phyloP scores from a whole-genome alignment of 2,329 filamentous ascomycete species.

The Verticillium dahliae region DNA sequence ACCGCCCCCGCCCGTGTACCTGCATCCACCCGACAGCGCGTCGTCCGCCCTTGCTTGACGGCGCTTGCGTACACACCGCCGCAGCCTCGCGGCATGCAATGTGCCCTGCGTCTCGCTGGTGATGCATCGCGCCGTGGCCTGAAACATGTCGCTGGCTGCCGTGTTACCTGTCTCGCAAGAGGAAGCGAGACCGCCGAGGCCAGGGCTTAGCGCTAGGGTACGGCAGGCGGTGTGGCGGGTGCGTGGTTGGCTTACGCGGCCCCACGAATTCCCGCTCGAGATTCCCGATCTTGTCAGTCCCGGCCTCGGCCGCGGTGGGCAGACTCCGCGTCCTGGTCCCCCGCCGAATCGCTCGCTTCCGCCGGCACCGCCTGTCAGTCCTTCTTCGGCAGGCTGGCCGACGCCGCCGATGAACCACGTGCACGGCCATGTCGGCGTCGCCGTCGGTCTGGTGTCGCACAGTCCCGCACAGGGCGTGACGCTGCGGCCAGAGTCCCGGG shows the following conservation, averaged over 20 bases:
- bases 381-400: background rate
- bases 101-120: background rate
- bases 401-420: constrained; percentile 2
- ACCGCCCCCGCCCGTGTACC: background rate
- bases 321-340: constrained; percentile 26
- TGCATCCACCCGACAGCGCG: background rate
- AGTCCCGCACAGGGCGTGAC: constrained; percentile 10
- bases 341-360: constrained; percentile 39
- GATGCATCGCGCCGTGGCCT: background rate
- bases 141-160: background rate
- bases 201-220: background rate
- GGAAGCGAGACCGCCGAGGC: background rate
- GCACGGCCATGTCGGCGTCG: constrained; percentile 7
- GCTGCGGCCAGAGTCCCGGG: constrained; percentile 16
- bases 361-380: constrained; percentile 15
- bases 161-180: background rate
- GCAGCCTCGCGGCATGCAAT: background rate
- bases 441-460: constrained; percentile 7
- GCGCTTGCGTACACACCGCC: background rate
- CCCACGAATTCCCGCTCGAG: constrained; percentile 26
- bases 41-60: background rate
- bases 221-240: background rate
- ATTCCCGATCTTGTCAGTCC: constrained; percentile 25
- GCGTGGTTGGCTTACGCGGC: constrained; percentile 12
- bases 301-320: background rate